Conservation (phyloP, 1,284 basidiomycete species). For the Heterobasidion annosum region DNA sequence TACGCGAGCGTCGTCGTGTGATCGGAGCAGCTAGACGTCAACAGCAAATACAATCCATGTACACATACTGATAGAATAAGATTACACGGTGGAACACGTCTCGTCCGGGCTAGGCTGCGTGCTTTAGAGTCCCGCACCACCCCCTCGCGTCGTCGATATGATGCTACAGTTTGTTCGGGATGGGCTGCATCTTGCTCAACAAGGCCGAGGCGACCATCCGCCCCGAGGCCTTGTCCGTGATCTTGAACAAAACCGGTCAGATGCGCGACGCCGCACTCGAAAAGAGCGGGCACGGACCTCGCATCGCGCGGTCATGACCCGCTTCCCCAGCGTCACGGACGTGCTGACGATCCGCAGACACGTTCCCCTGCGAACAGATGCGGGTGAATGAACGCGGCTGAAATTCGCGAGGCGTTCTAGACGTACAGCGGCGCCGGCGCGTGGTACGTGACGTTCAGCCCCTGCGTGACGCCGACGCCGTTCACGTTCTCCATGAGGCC, state of each 20-base stretch:
- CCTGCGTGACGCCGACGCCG: constrained; percentile 65
- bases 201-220: constrained; percentile 52
- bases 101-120: not conserved
- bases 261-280: not conserved
- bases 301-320: constrained; percentile 61
- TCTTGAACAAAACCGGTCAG: constrained; percentile 24
- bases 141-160: no score
- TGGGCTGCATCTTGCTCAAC: constrained; percentile 62
- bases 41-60: not conserved
- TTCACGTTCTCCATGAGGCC: constrained; percentile 51
- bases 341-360: constrained; percentile 47
- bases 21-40: not conserved
- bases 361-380: constrained; percentile 35
- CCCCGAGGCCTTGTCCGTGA: constrained; percentile 45
- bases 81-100: not conserved
- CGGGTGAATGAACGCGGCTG: not conserved
- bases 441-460: constrained; percentile 58
- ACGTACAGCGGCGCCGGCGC: constrained; percentile 53
- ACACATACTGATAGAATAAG: not conserved
- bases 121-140: not conserved
- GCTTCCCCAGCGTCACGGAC: constrained; percentile 53
- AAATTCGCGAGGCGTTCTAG: not conserved
- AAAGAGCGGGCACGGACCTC: constrained; percentile 32
- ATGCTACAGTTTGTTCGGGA: not conserved
- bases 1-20: not conserved